phyloP scores from a whole-genome alignment of 805 yeast genomes.

The Peterozyma toletana region DNA sequence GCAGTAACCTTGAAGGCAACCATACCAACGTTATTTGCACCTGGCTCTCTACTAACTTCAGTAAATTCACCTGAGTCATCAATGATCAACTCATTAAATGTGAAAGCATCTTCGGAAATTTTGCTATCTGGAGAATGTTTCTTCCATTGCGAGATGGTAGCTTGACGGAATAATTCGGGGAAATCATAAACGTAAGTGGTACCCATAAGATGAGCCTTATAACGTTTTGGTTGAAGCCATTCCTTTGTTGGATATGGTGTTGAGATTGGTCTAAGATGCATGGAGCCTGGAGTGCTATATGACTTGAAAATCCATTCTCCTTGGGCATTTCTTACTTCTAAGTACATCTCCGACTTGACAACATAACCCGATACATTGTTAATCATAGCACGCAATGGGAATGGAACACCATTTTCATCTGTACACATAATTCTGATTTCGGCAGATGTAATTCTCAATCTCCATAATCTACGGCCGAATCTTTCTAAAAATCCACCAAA shows the following conservation, averaged over 20 bases:
- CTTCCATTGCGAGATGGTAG: conserved; percentile 81
- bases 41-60: conserved; percentile 92
- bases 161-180: conserved; percentile 98
- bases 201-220: conserved; percentile 97
- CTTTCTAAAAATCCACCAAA: conserved; percentile 97
- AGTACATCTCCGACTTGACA: conserved; percentile 89
- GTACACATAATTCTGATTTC: conserved; percentile 95
- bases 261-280: conserved; percentile 94
- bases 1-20: conserved; percentile 89
- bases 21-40: conserved; percentile 95
- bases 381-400: conserved; percentile 95
- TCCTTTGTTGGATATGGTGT: conserved; percentile 98
- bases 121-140: conserved; percentile 45
- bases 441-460: conserved; percentile 94
- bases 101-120: conserved; percentile 71
- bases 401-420: conserved; percentile 81
- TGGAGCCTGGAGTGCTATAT: conserved; percentile 88
- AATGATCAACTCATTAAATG: conserved; percentile 72
- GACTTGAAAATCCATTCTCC: conserved; percentile 98
- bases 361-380: conserved; percentile 97
- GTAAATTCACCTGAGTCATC: conserved; percentile 78
- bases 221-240: conserved; percentile 97
- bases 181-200: conserved; percentile 97
- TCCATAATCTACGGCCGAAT: conserved; percentile 94
- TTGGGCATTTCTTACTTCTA: conserved; percentile 84